Conservation (phyloP, 305 asterid genomes). For the Striga hermonthica region DNA sequence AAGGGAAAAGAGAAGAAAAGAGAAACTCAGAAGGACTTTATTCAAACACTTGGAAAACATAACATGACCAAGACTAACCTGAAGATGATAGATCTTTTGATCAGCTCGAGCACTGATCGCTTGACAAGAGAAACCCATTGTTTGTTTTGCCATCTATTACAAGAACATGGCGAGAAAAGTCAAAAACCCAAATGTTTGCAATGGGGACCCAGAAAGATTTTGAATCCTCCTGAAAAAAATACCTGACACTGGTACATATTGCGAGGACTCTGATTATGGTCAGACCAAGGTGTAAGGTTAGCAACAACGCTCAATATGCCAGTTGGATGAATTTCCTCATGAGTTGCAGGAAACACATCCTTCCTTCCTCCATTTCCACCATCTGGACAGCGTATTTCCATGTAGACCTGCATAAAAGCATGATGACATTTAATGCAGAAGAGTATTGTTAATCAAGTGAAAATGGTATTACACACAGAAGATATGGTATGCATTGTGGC, state of each 20-base stretch:
- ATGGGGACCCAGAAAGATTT: conserved; percentile 3
- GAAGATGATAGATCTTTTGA: conserved; percentile 98
- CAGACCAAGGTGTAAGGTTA: conserved; percentile 96
- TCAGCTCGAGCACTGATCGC: conserved; percentile 78
- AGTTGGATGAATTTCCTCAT: conserved; percentile 94
- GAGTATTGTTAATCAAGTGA: conserved; percentile 22
- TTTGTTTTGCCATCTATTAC: conserved; percentile 91
- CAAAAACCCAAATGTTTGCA: conserved; percentile 15
- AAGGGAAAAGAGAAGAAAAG: neutral
- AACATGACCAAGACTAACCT: conserved; percentile 49
- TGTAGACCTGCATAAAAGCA: conserved; percentile 60
- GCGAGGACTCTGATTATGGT: conserved; percentile 99
- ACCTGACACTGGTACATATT: conserved; percentile 99
- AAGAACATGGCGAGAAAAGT: conserved; percentile 33
- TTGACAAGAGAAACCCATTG: conserved; percentile 95
- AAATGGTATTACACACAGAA: conserved; percentile 29
- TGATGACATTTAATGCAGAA: conserved; percentile 13
- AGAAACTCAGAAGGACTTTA: conserved; percentile 9
- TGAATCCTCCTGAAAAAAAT: conserved; percentile 18
- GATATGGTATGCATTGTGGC: conserved; percentile 19
- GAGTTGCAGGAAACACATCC: conserved; percentile 77
- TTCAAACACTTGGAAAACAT: conserved; percentile 12
- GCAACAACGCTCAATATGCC: conserved; percentile 92
- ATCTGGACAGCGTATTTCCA: conserved; percentile 96
- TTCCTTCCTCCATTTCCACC: conserved; percentile 93